A percentile compares a stretch with the other conserved stretches of the same genome.
phyloP scores from a whole-genome alignment of 2,329 filamentous ascomycete genomes.

The Nectriaceae sp. region DNA sequence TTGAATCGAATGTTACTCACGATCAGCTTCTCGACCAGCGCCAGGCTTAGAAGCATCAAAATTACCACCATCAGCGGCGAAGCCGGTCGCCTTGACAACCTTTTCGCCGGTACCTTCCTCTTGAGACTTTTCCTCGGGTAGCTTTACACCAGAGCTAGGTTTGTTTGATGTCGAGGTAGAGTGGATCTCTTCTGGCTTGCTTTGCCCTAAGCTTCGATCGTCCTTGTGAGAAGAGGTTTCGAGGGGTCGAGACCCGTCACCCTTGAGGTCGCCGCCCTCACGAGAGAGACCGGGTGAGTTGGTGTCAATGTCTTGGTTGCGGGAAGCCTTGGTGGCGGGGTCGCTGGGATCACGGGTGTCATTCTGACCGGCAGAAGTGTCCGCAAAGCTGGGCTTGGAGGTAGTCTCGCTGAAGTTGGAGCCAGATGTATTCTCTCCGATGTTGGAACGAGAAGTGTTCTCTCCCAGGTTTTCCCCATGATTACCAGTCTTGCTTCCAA shows the following conservation, averaged over 20 bases:
- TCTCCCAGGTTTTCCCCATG: too few relatives aligned
- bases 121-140: conserved; percentile 21
- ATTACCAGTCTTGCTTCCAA: too few relatives aligned
- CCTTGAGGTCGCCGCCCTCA: conserved; percentile 35
- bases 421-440: too few relatives aligned
- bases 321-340: conserved; percentile 18
- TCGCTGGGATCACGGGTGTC: conserved; percentile 43
- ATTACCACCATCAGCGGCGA: conserved; percentile 66
- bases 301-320: conserved; percentile 35
- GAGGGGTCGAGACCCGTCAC: conserved; percentile 46
- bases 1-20: conserved; percentile 47
- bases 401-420: background rate
- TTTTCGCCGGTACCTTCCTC: conserved; percentile 55
- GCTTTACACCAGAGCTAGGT: conserved; percentile 5
- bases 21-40: conserved; percentile 66
- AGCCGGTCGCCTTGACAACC: conserved; percentile 58
- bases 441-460: too few relatives aligned
- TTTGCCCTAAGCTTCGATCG: conserved; percentile 34
- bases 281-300: conserved; percentile 27
- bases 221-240: conserved; percentile 36
- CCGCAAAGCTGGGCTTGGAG: background rate
- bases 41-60: conserved; percentile 66
- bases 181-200: conserved; percentile 12
- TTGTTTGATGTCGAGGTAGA: background rate
- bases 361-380: conserved; percentile 33